Evolutionary conservation across 345 rosid species (phyloP), one percentile per base, ranked within the genome.

Genomic region (Lepidium sativum): DNA sequence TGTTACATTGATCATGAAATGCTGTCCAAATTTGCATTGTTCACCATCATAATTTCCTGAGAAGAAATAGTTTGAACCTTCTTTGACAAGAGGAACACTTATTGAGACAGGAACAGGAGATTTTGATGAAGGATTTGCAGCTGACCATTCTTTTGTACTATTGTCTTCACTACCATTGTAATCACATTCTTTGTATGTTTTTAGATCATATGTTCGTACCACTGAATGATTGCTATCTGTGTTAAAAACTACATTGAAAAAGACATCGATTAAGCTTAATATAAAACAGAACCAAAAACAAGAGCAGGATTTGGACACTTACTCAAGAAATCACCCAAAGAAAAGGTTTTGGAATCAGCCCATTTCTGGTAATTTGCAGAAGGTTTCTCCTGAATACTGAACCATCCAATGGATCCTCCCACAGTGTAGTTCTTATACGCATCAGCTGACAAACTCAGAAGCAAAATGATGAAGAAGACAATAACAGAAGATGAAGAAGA

Each of bases 261-360:
- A 44, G 9, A 42, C 12, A 18, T 60, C 43, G 17, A 51, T 2
- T n/a, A 37, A 17, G 27, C 29, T 14, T 20, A 45, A 17, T 6
- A 14, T 13, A 11, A 27, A 12, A 37, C 20, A 37, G 10, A 45
- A 12, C 18, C 15, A 25, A 34, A n/a, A 23, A 15, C 15, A 1
- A 20, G 56, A 33, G 18, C 10, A 32, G 38, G n/a, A 53, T 4
- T 17, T 4, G 49, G 25, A 53, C 33, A 16, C 92, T 81, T 88
- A 90, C 99, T 68, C 71, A 94, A 95, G 74, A 94, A 88, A 82
- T 94, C 97, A 59, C 99, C 99, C 70, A 94, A 59, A 71, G 82
- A 77, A 83, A 94, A 94, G 66, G 71, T 70, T 63, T 88, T 86
- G 65, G 73, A 67, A 68, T 69, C 80, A 5, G 92, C 89, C 99